Conservation (phyloP, 352 stramenopile species). For the Pythium apleroticum region DNA sequence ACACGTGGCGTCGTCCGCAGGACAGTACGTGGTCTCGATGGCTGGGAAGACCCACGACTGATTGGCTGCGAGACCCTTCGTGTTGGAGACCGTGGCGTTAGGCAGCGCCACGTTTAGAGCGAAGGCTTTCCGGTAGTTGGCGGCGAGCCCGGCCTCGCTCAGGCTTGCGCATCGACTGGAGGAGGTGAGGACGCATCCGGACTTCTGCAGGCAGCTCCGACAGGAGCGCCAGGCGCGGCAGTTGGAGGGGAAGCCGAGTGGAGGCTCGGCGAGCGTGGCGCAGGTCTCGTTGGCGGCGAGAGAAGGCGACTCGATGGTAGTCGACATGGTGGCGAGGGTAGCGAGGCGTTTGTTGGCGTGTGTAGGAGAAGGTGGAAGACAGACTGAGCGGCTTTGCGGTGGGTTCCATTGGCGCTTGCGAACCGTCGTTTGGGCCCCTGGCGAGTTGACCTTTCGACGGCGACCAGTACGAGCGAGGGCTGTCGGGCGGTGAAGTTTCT, state of each 20-base stretch:
- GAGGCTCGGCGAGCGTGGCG: background rate
- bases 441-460: too few species aligned
- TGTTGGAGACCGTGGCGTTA: background rate
- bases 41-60: slow-evolving; percentile 19
- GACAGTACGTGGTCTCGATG: slow-evolving; percentile 11
- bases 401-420: too few species aligned
- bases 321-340: background rate
- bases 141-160: background rate
- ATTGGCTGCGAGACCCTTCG: background rate
- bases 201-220: slow-evolving; percentile 16
- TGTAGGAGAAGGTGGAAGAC: too few species aligned
- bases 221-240: slow-evolving; percentile 18
- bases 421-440: too few species aligned
- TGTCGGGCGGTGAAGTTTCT: too few species aligned
- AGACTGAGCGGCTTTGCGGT: too few species aligned
- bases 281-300: background rate
- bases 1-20: slow-evolving; percentile 7
- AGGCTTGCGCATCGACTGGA: background rate
- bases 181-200: slow-evolving; percentile 9
- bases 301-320: background rate
- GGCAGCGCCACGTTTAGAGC: background rate
- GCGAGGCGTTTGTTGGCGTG: too few species aligned
- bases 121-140: slow-evolving; percentile 2
- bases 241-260: background rate
- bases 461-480: too few species aligned